These are phyloP conservation scores for Apostasia shenzhenica DNA, from an alignment of 106 monocot species.

Conservation along the genomic window DNA sequence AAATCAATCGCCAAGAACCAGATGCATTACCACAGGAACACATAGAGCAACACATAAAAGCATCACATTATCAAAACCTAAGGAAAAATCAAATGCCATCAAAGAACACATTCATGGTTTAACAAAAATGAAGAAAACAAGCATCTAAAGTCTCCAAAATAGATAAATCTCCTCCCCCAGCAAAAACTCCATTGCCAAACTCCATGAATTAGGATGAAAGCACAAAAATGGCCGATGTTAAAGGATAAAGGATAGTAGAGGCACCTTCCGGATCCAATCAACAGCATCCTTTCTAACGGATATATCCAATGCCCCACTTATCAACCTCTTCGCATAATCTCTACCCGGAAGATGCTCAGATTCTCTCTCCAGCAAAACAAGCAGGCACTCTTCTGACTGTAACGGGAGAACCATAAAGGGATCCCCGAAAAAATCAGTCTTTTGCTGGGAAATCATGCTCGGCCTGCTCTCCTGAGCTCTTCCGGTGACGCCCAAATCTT, in stretches of 20 bases:
- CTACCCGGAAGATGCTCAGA: constrained; percentile 31
- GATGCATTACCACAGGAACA: not conserved
- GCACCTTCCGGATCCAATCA: constrained; percentile 82
- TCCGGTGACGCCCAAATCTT: not conserved
- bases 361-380: constrained; percentile 40
- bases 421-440: constrained; percentile 24
- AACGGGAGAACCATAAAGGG: constrained; percentile 23
- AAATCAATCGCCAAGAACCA: not conserved
- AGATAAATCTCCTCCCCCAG: too few relatives aligned
- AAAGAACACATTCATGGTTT: not conserved
- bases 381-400: constrained; percentile 55
- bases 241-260: not conserved
- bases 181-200: too few relatives aligned
- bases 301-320: constrained; percentile 40
- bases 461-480: not conserved
- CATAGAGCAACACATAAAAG: not conserved
- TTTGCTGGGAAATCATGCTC: constrained; percentile 11
- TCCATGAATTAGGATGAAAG: too few relatives aligned
- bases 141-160: too few relatives aligned
- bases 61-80: not conserved
- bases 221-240: too few relatives aligned
- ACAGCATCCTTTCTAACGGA: constrained; percentile 61
- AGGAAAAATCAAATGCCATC: not conserved
- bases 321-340: constrained; percentile 42
- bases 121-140: too few relatives aligned